These are phyloP conservation scores for Leptodermis oblonga DNA, from an alignment of 257 asterid genomes.

Conservation along the genomic window DNA sequence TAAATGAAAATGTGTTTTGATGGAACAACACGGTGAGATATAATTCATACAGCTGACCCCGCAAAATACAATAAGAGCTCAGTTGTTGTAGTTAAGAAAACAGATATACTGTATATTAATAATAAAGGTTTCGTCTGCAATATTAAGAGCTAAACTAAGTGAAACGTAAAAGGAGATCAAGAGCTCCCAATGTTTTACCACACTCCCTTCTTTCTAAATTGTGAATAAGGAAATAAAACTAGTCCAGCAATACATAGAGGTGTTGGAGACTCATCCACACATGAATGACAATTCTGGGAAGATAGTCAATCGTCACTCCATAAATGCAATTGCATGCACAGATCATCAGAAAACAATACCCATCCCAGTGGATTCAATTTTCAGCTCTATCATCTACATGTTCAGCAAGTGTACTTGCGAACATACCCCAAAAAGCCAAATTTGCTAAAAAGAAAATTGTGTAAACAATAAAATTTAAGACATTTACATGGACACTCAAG, in stretches of 20 bases:
- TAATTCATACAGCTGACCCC: too few species aligned
- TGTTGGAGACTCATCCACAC: not conserved
- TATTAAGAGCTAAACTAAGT: not conserved
- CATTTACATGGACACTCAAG: not conserved
- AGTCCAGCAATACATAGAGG: not conserved
- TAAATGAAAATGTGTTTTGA: too few species aligned
- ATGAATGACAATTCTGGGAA: not conserved
- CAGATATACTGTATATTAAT: not conserved
- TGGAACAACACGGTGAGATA: not conserved
- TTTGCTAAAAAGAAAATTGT: not conserved
- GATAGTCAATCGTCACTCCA: not conserved
- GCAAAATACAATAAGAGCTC: not conserved
- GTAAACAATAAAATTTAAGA: not conserved
- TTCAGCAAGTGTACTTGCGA: too few species aligned
- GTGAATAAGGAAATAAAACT: not conserved
- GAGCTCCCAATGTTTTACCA: not conserved
- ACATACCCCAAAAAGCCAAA: not conserved
- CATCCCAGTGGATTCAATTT: not conserved
- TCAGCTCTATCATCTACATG: not conserved
- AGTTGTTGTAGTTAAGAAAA: not conserved
- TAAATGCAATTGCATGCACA: not conserved
- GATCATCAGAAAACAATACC: not conserved
- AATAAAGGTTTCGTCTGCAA: not conserved
- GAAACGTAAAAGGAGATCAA: not conserved
- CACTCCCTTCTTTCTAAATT: not conserved